Evolutionary conservation across 1,284 basidiomycete genomes (phyloP).

Genomic region (Austroboletus niveus): DNA sequence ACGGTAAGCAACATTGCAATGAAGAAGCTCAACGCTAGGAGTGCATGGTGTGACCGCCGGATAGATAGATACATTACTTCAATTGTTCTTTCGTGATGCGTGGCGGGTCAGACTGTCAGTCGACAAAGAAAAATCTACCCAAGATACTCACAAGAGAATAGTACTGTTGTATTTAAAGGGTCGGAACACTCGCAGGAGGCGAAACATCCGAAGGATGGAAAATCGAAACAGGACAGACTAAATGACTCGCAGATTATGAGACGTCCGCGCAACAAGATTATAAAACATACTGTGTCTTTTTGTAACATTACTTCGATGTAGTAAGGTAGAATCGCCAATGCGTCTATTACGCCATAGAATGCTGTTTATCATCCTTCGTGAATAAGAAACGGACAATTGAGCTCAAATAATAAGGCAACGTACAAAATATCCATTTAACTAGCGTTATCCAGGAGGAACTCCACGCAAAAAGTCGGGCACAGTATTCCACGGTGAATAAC

Average conservation of each 20-base stretch:
- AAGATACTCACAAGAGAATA: slow-evolving; percentile 63
- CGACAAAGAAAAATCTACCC: not conserved
- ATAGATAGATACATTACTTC: slow-evolving; percentile 94
- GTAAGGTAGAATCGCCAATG: slow-evolving; percentile 82
- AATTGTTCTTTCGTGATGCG: slow-evolving; percentile 58
- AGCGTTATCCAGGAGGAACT: slow-evolving; percentile 60
- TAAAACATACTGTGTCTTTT: slow-evolving; percentile 72
- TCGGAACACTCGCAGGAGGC: slow-evolving; percentile 81
- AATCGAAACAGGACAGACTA: slow-evolving; percentile 85
- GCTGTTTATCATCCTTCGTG: slow-evolving; percentile 40
- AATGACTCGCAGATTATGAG: slow-evolving; percentile 1
- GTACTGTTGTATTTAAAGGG: slow-evolving; percentile 84
- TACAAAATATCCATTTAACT: slow-evolving; percentile 66
- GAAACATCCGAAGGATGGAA: slow-evolving; percentile 81
- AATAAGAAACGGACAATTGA: slow-evolving; percentile 7
- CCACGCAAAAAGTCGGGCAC: slow-evolving; percentile 63
- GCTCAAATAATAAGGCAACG: slow-evolving; percentile 29
- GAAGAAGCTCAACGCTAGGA: slow-evolving; percentile 85
- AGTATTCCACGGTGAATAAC: slow-evolving; percentile 81
- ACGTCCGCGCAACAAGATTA: not conserved
- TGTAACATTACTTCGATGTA: slow-evolving; percentile 82
- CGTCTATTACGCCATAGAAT: slow-evolving; percentile 83
- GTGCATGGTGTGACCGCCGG: slow-evolving; percentile 78
- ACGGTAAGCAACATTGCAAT: slow-evolving; percentile 84
- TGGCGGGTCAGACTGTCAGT: slow-evolving; percentile 1